A percentile compares a stretch with the other conserved stretches of the same genome.
Evolutionary conservation across 805 yeast species (phyloP).

Genomic region (Pichia exigua): DNA sequence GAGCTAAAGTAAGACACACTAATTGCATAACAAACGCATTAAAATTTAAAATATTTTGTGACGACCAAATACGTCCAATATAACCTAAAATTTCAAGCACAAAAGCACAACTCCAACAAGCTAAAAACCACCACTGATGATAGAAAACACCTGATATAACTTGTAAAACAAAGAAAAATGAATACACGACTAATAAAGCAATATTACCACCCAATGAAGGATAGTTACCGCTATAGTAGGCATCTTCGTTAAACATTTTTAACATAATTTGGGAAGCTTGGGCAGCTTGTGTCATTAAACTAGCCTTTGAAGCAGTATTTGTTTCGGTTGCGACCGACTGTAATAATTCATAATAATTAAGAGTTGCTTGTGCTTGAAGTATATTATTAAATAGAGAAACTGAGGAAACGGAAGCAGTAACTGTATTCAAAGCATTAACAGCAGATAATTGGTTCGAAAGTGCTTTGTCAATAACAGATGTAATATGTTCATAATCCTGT

Average conservation of each 20-base stretch:
- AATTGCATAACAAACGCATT: slow-evolving; percentile 54
- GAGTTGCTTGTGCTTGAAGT: slow-evolving; percentile 16
- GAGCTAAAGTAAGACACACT: slow-evolving; percentile 65
- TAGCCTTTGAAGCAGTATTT: slow-evolving; percentile 5
- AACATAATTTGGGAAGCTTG: slow-evolving; percentile 18
- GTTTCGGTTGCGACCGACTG: slow-evolving; percentile 23
- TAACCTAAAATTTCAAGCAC: slow-evolving; percentile 64
- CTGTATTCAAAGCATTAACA: slow-evolving; percentile 1
- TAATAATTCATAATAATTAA: slow-evolving; percentile 18
- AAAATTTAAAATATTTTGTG: slow-evolving; percentile 26
- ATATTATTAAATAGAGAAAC: slow-evolving; percentile 9
- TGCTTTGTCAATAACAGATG: slow-evolving; percentile 10
- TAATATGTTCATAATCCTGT: slow-evolving; percentile 11
- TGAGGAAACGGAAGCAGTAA: slow-evolving; percentile 2
- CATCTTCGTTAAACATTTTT: slow-evolving; percentile 11
- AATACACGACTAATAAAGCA: slow-evolving; percentile 49
- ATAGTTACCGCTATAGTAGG: slow-evolving; percentile 31
- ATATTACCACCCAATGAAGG: slow-evolving; percentile 55
- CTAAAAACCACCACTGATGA: slow-evolving; percentile 60
- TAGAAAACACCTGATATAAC: slow-evolving; percentile 34
- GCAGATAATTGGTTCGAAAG: background rate
- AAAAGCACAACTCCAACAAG: slow-evolving; percentile 47
- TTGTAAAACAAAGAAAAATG: slow-evolving; percentile 37
- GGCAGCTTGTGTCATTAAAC: slow-evolving; percentile 17
- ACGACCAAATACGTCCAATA: slow-evolving; percentile 46